Evolutionary conservation across 2,329 filamentous ascomycete genomes (phyloP).

Genomic region (Aureobasidium sp.): DNA sequence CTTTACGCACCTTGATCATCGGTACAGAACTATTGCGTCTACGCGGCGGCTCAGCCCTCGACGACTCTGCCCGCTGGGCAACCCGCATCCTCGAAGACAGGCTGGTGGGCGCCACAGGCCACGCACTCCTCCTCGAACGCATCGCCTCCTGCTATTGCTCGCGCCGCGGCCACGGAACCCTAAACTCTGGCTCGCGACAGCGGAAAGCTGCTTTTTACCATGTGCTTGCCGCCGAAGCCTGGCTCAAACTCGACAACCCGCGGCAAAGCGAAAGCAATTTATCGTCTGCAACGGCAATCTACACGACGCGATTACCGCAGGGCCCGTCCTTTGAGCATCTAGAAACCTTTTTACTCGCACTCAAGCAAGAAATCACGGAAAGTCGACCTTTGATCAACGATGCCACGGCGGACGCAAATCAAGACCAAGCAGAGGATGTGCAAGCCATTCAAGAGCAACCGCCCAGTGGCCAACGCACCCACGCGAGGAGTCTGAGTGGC

Average conservation of each 20-base stretch:
- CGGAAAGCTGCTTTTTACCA: conserved; percentile 90
- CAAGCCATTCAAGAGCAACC: conserved; percentile 26
- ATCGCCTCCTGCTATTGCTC: conserved; percentile 77
- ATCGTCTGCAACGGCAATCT: conserved; percentile 56
- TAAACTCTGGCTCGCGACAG: conserved; percentile 62
- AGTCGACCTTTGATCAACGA: conserved; percentile 26
- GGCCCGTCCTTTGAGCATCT: conserved; percentile 41
- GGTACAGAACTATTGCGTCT: conserved; percentile 76
- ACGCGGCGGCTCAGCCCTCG: conserved; percentile 70
- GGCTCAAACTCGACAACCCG: conserved; percentile 70
- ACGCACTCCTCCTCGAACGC: conserved; percentile 78
- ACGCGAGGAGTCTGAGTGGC: conserved; percentile 39
- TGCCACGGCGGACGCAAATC: conserved; percentile 32
- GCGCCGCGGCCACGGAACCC: conserved; percentile 59
- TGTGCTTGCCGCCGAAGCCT: conserved; percentile 73
- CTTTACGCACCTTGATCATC: conserved; percentile 68
- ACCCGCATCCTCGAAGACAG: conserved; percentile 71
- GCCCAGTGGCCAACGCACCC: conserved; percentile 26
- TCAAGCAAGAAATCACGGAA: conserved; percentile 56
- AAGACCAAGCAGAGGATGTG: conserved; percentile 31
- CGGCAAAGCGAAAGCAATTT: conserved; percentile 73
- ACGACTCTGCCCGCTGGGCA: conserved; percentile 83
- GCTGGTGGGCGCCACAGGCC: conserved; percentile 66
- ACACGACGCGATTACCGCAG: conserved; percentile 31
- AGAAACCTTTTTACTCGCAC: conserved; percentile 57